Evolutionary conservation across 2,329 filamentous ascomycete species (phyloP).

Genomic region (Botryosphaeria agaves): DNA sequence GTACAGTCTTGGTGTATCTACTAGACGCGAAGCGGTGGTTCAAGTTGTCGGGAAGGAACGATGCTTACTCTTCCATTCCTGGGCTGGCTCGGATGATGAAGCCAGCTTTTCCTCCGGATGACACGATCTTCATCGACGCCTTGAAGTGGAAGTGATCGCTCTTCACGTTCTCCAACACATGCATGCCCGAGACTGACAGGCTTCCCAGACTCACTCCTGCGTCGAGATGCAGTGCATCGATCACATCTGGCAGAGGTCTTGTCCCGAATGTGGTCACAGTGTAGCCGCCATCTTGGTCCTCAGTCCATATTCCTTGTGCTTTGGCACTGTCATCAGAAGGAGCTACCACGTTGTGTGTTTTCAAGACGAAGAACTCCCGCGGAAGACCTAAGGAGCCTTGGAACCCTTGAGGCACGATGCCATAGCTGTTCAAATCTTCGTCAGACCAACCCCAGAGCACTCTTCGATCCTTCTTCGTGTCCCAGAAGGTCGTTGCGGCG

Average conservation of each 20-base stretch:
- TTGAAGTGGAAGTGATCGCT: background rate
- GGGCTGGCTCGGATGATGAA: background rate
- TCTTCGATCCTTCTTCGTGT: conserved; percentile 30
- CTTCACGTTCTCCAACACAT: background rate
- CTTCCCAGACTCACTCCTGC: background rate
- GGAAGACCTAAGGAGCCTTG: conserved; percentile 27
- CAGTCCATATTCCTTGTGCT: background rate
- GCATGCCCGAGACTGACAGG: background rate
- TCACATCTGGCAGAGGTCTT: conserved; percentile 25
- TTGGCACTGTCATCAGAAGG: background rate
- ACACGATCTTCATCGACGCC: background rate
- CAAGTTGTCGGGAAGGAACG: background rate
- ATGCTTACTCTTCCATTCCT: background rate
- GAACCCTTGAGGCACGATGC: conserved; percentile 24
- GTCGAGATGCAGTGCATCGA: conserved; percentile 15
- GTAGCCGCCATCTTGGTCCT: conserved; percentile 7
- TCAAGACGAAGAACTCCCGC: conserved; percentile 29
- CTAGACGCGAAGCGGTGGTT: too few species aligned
- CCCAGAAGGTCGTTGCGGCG: conserved; percentile 28
- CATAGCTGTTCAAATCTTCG: conserved; percentile 20
- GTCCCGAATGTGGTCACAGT: conserved; percentile 26
- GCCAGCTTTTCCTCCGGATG: background rate
- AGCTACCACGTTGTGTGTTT: conserved; percentile 17
- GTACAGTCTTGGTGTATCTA: too few species aligned
- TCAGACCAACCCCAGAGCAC: conserved; percentile 29